Evolutionary conservation across 1,284 basidiomycete genomes (phyloP).

Genomic region (Ustilago bromivora): DNA sequence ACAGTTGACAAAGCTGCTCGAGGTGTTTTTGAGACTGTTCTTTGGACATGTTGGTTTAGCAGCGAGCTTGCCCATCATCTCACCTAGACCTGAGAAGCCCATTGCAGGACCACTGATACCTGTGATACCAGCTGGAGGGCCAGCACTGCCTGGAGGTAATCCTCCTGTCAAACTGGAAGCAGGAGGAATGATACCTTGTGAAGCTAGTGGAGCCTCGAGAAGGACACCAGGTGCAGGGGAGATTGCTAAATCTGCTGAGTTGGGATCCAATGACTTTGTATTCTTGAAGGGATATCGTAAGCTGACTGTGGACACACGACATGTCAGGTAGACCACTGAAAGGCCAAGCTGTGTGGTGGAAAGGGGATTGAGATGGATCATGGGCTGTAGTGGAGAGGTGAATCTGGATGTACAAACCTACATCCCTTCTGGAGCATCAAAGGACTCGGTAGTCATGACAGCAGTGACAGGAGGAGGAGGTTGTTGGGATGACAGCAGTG

Average conservation of each 20-base stretch:
- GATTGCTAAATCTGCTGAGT: constrained; percentile 2
- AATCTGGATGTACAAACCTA: constrained; percentile 52
- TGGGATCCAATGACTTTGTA: constrained; percentile 27
- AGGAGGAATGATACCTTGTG: constrained; percentile 61
- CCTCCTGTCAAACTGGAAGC: constrained; percentile 51
- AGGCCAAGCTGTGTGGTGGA: too few species aligned
- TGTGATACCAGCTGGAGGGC: constrained; percentile 47
- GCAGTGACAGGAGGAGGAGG: constrained; percentile 20
- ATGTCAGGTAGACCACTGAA: too few species aligned
- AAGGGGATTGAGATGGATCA: too few species aligned
- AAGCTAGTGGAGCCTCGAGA: constrained; percentile 50
- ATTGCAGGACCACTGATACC: constrained; percentile 45
- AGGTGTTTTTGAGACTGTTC: constrained; percentile 86
- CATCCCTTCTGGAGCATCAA: constrained; percentile 58
- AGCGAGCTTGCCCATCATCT: constrained; percentile 47
- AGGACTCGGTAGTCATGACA: constrained; percentile 50
- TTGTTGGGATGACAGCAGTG: constrained; percentile 33
- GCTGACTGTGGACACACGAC: too few species aligned
- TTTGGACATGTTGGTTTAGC: constrained; percentile 77
- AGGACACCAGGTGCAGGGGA: constrained; percentile 26
- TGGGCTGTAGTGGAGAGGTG: constrained; percentile 41
- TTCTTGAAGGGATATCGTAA: constrained; percentile 32
- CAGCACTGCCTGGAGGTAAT: constrained; percentile 30
- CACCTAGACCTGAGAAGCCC: constrained; percentile 49
- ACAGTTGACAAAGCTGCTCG: constrained; percentile 87